phyloP scores from a whole-genome alignment of 2,329 filamentous ascomycete species.

The Cladophialophora yegresii region DNA sequence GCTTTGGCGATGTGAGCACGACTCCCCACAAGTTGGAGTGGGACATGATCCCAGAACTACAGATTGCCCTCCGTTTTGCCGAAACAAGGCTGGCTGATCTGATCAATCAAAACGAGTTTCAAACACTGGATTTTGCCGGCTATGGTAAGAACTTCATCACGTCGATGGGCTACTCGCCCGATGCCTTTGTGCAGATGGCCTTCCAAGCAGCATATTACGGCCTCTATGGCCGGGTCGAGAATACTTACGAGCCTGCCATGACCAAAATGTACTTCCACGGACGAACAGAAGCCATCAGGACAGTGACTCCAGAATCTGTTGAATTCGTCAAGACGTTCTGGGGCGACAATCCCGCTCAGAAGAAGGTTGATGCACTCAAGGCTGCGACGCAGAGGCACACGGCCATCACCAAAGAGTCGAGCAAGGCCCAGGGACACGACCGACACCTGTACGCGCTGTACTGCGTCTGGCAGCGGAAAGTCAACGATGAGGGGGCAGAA shows the following conservation, averaged over 20 bases:
- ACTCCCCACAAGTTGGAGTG: constrained; percentile 96
- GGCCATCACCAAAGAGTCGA: constrained; percentile 76
- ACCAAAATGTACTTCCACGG: constrained; percentile 93
- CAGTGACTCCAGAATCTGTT: constrained; percentile 73
- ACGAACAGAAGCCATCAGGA: constrained; percentile 87
- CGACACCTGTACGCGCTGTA: constrained; percentile 91
- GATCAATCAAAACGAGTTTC: constrained; percentile 94
- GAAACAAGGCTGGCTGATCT: constrained; percentile 92
- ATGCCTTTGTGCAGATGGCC: constrained; percentile 98
- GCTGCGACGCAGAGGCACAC: constrained; percentile 83
- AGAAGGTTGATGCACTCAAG: constrained; percentile 82
- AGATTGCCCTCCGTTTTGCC: constrained; percentile 88
- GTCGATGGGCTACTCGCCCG: constrained; percentile 92
- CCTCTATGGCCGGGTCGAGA: constrained; percentile 88
- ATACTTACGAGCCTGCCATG: constrained; percentile 97
- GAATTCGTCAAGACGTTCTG: constrained; percentile 92
- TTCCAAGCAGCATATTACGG: constrained; percentile 98
- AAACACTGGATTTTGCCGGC: constrained; percentile 80
- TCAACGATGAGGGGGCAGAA: constrained; percentile 69
- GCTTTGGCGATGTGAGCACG: constrained; percentile 89
- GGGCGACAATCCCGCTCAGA: constrained; percentile 78
- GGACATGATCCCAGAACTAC: constrained; percentile 93
- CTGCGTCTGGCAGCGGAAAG: constrained; percentile 87
- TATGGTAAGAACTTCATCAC: constrained; percentile 99
- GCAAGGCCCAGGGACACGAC: constrained; percentile 88